A percentile compares a stretch with the other conserved stretches of the same genome.
Conservation (phyloP, 768 basidiomycete genomes). For the Pleurotus eryngii region DNA sequence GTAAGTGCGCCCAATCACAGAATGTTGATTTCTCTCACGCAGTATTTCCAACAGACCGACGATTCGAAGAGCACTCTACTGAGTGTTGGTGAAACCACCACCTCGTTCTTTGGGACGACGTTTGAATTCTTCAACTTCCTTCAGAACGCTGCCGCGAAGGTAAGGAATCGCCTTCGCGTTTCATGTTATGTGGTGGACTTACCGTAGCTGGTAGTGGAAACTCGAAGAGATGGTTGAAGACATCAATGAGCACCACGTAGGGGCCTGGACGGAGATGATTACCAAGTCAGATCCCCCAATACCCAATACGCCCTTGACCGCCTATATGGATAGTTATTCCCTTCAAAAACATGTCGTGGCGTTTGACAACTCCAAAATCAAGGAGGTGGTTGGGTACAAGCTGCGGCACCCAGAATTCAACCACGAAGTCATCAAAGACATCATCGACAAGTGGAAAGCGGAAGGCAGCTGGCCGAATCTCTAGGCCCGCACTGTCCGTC, state of each 20-base stretch:
- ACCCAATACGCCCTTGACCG: conserved; percentile 65
- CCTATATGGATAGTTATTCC: conserved; percentile 76
- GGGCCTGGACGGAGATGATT: conserved; percentile 82
- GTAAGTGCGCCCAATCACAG: conserved; percentile 34
- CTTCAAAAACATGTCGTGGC: conserved; percentile 69
- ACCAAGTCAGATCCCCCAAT: conserved; percentile 66
- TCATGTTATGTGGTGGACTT: neutral
- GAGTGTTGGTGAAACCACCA: conserved; percentile 62
- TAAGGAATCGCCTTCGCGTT: conserved; percentile 20
- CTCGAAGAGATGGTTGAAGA: conserved; percentile 73
- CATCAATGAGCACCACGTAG: conserved; percentile 81
- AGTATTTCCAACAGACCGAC: conserved; percentile 49
- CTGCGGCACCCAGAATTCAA: conserved; percentile 61
- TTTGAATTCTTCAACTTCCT: conserved; percentile 79
- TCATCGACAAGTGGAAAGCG: conserved; percentile 77
- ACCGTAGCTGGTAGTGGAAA: conserved; percentile 38
- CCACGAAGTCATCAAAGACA: conserved; percentile 59
- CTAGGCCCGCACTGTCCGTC: neutral
- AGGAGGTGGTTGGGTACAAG: conserved; percentile 66
- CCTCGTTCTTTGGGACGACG: conserved; percentile 72
- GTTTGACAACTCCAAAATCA: conserved; percentile 71
- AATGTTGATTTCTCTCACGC: neutral
- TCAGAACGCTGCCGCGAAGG: conserved; percentile 66
- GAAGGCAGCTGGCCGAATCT: conserved; percentile 60
- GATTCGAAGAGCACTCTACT: conserved; percentile 69